Evolutionary conservation across 73 alveolate species (phyloP).

Genomic region (Tetrahymena thermophila): DNA sequence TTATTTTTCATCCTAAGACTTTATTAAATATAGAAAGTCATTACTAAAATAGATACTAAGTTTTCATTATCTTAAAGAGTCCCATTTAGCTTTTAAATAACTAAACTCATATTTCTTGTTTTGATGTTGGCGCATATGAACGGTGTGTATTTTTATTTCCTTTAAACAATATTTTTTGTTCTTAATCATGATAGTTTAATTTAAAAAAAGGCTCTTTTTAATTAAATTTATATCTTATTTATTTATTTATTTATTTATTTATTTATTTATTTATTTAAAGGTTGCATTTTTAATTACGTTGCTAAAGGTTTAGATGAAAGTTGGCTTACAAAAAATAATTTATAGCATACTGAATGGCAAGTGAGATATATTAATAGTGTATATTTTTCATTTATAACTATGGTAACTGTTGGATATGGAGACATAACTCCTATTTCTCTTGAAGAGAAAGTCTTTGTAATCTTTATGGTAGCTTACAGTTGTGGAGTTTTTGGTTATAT

Average conservation of each 20-base stretch:
- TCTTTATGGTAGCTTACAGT: constrained; percentile 13
- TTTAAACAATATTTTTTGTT: no score
- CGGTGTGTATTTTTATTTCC: neutral
- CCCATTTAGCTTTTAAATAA: neutral
- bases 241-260: no score
- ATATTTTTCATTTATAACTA: constrained; percentile 25
- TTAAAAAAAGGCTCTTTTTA: no score
- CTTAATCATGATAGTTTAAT: no score
- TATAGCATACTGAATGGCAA: constrained; percentile 13
- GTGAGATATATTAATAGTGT: constrained; percentile 23
- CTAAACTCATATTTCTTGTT: neutral
- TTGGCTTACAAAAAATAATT: constrained; percentile 11
- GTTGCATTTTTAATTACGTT: neutral
- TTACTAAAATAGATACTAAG: neutral
- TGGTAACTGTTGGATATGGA: constrained; percentile 42
- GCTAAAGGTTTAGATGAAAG: neutral
- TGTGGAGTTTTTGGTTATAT: constrained; percentile 43
- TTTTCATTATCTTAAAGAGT: neutral
- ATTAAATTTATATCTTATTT: no score
- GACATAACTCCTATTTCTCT: constrained; percentile 30
- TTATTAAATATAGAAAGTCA: neutral
- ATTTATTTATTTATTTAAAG: neutral
- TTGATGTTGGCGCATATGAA: neutral
- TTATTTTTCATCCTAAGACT: neutral
- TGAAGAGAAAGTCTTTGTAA: constrained; percentile 21